Evolutionary conservation across 2,329 filamentous ascomycete genomes (phyloP).

Genomic region (Pseudogymnoascus sp.): DNA sequence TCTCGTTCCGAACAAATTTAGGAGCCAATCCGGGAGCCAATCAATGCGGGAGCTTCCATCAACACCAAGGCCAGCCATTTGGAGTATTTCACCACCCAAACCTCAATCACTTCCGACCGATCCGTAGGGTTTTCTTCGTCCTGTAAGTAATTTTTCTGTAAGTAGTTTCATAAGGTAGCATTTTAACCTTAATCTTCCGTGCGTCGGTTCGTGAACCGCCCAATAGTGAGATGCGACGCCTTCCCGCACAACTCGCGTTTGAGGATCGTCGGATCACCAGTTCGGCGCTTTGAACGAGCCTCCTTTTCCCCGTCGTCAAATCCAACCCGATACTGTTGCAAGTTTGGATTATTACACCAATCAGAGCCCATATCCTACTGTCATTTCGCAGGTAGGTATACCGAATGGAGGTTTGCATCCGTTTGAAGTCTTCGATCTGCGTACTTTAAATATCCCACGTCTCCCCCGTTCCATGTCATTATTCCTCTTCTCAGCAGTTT

Average conservation of each 20-base stretch:
- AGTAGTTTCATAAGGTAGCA: not conserved
- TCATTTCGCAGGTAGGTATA: not conserved
- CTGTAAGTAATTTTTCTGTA: not conserved
- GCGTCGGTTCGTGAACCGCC: not conserved
- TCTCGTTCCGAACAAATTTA: not conserved
- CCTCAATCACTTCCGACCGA: not conserved
- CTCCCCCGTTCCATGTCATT: not conserved
- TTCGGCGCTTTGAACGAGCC: not conserved
- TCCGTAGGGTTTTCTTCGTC: not conserved
- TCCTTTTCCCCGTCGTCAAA: not conserved
- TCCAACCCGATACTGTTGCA: not conserved
- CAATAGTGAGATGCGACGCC: not conserved
- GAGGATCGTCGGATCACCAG: not conserved
- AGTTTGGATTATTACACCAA: slow-evolving; percentile 7
- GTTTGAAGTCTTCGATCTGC: not conserved
- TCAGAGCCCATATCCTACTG: not conserved
- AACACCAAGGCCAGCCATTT: not conserved
- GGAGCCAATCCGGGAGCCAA: not conserved
- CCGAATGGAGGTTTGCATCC: not conserved
- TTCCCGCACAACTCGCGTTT: not conserved
- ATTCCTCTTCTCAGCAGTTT: not conserved
- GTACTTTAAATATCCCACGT: not conserved
- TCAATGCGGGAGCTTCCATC: not conserved
- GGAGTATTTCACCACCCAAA: not conserved
- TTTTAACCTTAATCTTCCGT: not conserved